Percentiles rank a stretch among this genome's conserved stretches.
These are phyloP conservation scores for Piloderma croceum DNA, from an alignment of 768 basidiomycete genomes.

Conservation along the genomic window DNA sequence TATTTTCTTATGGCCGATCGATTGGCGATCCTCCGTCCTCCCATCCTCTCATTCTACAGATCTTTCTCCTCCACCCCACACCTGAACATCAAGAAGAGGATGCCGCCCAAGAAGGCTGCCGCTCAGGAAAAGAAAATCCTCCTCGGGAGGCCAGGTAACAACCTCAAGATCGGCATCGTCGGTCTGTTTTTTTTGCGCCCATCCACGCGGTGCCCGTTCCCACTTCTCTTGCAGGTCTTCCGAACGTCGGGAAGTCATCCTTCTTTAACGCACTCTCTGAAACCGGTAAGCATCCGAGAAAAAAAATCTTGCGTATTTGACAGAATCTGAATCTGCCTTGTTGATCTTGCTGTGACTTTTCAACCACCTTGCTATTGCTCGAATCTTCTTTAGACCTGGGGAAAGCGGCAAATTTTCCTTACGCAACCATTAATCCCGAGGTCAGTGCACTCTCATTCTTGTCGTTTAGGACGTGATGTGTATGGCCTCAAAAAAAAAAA, in stretches of 20 bases:
- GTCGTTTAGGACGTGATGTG: background rate
- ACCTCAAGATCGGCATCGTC: slow-evolving; percentile 98
- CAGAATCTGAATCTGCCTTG: no score
- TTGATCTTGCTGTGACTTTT: slow-evolving; percentile 8
- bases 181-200: slow-evolving; percentile 53
- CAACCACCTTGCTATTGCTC: slow-evolving; percentile 3
- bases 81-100: slow-evolving; percentile 51
- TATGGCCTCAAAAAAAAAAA: background rate
- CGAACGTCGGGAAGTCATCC: slow-evolving; percentile 98
- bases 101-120: slow-evolving; percentile 88
- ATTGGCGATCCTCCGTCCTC: slow-evolving; percentile 11
- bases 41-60: slow-evolving; percentile 10
- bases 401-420: slow-evolving; percentile 97
- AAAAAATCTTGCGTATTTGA: no score
- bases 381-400: slow-evolving; percentile 58
- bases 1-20: slow-evolving; percentile 8
- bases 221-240: slow-evolving; percentile 53
- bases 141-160: slow-evolving; percentile 91
- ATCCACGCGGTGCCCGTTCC: slow-evolving; percentile 9
- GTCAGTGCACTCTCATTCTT: slow-evolving; percentile 16
- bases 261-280: slow-evolving; percentile 97
- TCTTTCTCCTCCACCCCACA: slow-evolving; percentile 34
- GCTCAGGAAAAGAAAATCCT: slow-evolving; percentile 76
- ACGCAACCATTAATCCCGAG: slow-evolving; percentile 90
- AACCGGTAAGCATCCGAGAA: slow-evolving; percentile 51